A percentile compares a stretch with the other conserved stretches of the same genome.
phyloP scores from a whole-genome alignment of 2,329 filamentous ascomycete genomes.

The Aureobasidium subglaciale region DNA sequence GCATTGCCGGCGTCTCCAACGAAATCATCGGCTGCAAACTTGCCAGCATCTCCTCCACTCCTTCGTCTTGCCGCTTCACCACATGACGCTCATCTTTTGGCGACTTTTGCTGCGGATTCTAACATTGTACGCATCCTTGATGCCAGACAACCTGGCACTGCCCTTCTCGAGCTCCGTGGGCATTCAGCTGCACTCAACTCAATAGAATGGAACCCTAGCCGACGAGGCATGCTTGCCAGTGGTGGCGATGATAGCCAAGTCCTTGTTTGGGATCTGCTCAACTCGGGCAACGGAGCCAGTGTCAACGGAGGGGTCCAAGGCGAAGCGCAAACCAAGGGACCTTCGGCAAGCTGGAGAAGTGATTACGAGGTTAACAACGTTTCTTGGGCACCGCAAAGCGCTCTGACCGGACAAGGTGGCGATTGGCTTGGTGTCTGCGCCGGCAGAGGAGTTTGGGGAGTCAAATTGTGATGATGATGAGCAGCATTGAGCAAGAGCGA shows the following conservation, averaged over 20 bases:
- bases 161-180: conserved; percentile 84
- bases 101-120: conserved; percentile 94
- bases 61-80: conserved; percentile 82
- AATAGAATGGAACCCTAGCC: conserved; percentile 88
- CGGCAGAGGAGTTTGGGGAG: conserved; percentile 74
- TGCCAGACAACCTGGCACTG: conserved; percentile 91
- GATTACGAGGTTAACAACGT: conserved; percentile 83
- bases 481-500: neutral
- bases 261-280: conserved; percentile 87
- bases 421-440: conserved; percentile 82
- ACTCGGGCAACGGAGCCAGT: conserved; percentile 32
- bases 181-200: conserved; percentile 82
- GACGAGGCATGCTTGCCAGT: conserved; percentile 81
- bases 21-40: conserved; percentile 59
- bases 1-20: conserved; percentile 58
- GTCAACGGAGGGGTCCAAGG: conserved; percentile 16
- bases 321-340: conserved; percentile 51
- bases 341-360: conserved; percentile 73
- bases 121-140: conserved; percentile 90
- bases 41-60: conserved; percentile 58
- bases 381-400: conserved; percentile 70
- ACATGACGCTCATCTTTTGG: conserved; percentile 88
- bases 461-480: conserved; percentile 41
- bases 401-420: conserved; percentile 60
- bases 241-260: conserved; percentile 90